Evolutionary conservation across 140 eudicot species (phyloP).

Genomic region (Oenanthe javanica): DNA sequence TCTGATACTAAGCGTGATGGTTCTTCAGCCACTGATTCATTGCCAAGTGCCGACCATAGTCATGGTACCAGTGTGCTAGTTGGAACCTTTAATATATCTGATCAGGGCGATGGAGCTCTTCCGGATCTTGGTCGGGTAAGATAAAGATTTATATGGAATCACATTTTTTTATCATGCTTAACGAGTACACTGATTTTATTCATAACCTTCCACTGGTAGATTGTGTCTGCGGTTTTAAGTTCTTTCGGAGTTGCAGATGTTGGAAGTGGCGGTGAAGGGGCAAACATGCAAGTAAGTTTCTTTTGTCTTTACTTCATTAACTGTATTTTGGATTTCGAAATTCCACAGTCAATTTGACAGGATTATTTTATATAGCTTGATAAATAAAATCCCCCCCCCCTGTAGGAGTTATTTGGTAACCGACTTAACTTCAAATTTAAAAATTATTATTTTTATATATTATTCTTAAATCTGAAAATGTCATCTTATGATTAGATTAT

Average conservation of each 20-base stretch:
- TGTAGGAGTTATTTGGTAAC: neutral
- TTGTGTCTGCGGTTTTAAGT: slow-evolving; percentile 76
- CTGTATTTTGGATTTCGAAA: neutral
- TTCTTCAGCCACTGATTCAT: slow-evolving; percentile 54
- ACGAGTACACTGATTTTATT: neutral
- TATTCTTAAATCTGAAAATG: neutral
- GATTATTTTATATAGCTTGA: neutral
- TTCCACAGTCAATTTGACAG: neutral
- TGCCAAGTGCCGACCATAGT: slow-evolving; percentile 41
- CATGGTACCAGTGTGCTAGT: slow-evolving; percentile 61
- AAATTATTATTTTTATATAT: neutral
- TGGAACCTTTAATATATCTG: slow-evolving; percentile 75
- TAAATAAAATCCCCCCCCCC: neutral
- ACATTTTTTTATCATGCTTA: neutral
- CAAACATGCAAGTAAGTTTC: slow-evolving; percentile 52
- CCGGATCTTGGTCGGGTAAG: slow-evolving; percentile 85
- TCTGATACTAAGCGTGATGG: neutral
- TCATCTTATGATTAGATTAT: neutral
- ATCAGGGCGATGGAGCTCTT: slow-evolving; percentile 76
- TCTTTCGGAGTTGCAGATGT: slow-evolving; percentile 58
- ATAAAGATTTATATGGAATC: neutral
- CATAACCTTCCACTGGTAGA: slow-evolving; percentile 32
- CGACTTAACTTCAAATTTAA: neutral
- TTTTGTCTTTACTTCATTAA: neutral
- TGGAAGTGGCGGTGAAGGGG: slow-evolving; percentile 52